phyloP scores from a whole-genome alignment of 2,329 filamentous ascomycete species.

The Immersiporthe knoxdaviesiana region DNA sequence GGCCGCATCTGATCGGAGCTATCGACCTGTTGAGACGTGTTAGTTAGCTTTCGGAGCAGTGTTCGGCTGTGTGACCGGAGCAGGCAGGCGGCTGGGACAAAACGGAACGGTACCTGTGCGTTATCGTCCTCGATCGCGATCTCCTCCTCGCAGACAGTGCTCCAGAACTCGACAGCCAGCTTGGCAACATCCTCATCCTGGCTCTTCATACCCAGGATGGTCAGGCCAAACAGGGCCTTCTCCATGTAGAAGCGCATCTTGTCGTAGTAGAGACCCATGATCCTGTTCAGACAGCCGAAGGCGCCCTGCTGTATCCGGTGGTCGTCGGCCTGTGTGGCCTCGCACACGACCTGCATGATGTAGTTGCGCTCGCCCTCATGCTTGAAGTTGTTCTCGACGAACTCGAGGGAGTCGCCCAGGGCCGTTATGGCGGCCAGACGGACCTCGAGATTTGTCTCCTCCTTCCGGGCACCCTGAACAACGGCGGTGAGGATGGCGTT shows the following conservation, averaged over 20 bases:
- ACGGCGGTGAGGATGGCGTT: slow-evolving; percentile 98
- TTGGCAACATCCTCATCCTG: slow-evolving; percentile 98
- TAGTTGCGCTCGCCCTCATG: slow-evolving; percentile 99
- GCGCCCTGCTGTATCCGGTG: slow-evolving; percentile 91
- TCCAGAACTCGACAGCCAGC: slow-evolving; percentile 98
- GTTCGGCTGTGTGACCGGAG: no score
- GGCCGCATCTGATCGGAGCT: slow-evolving; percentile 83
- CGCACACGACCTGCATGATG: slow-evolving; percentile 99
- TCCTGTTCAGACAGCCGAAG: slow-evolving; percentile 96
- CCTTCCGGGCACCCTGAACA: slow-evolving; percentile 94
- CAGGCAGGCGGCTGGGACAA: background rate
- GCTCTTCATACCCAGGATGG: slow-evolving; percentile 98
- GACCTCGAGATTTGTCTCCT: slow-evolving; percentile 90
- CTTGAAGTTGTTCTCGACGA: slow-evolving; percentile 97
- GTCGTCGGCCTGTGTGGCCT: slow-evolving; percentile 94
- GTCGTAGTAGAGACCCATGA: slow-evolving; percentile 98
- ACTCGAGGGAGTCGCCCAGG: slow-evolving; percentile 94
- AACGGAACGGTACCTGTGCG: slow-evolving; percentile 67
- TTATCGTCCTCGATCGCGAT: slow-evolving; percentile 98
- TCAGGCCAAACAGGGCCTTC: slow-evolving; percentile 96
- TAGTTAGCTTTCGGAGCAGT: no score
- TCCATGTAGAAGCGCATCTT: slow-evolving; percentile 99
- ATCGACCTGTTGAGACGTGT: slow-evolving; percentile 54
- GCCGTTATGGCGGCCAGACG: slow-evolving; percentile 91
- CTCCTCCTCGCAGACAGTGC: slow-evolving; percentile 99